Evolutionary conservation across 1,139 yeast species (phyloP).

Genomic region (Geotrichum australiense): DNA sequence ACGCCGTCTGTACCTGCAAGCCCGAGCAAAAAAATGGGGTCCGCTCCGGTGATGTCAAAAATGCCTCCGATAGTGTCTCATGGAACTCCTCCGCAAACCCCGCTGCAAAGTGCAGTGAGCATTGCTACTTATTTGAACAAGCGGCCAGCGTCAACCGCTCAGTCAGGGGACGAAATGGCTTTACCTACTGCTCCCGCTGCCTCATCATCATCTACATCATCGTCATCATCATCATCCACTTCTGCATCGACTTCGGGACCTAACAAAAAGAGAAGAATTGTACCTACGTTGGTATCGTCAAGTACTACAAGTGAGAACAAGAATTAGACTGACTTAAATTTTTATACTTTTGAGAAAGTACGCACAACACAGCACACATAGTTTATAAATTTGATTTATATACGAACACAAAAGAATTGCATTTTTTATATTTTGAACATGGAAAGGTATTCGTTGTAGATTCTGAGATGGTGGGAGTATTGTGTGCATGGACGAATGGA

Average conservation of each 20-base stretch:
- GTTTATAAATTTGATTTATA: too few relatives aligned
- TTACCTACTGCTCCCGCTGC: neutral
- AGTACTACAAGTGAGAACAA: slow-evolving; percentile 8
- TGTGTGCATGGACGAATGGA: too few relatives aligned
- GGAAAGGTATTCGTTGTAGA: too few relatives aligned
- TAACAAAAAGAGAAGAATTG: slow-evolving; percentile 41
- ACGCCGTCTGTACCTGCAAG: slow-evolving; percentile 6
- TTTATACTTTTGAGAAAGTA: too few relatives aligned
- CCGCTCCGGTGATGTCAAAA: slow-evolving; percentile 14
- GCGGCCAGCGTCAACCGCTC: slow-evolving; percentile 4
- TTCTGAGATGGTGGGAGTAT: too few relatives aligned
- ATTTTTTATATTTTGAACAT: too few relatives aligned
- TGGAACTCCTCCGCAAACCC: slow-evolving; percentile 18
- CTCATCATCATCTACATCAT: neutral
- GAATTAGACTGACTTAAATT: neutral
- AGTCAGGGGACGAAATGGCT: neutral
- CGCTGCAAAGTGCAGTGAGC: slow-evolving; percentile 5
- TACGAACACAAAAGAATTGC: too few relatives aligned
- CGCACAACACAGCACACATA: too few relatives aligned
- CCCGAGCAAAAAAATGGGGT: slow-evolving; percentile 4
- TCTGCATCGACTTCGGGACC: slow-evolving; percentile 5
- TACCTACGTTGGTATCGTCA: slow-evolving; percentile 41
- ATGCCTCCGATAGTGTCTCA: slow-evolving; percentile 16
- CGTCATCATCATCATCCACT: neutral
- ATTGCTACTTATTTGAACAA: neutral